phyloP scores from a whole-genome alignment of 208 protist genomes.

The Crithidia acanthocephali region DNA sequence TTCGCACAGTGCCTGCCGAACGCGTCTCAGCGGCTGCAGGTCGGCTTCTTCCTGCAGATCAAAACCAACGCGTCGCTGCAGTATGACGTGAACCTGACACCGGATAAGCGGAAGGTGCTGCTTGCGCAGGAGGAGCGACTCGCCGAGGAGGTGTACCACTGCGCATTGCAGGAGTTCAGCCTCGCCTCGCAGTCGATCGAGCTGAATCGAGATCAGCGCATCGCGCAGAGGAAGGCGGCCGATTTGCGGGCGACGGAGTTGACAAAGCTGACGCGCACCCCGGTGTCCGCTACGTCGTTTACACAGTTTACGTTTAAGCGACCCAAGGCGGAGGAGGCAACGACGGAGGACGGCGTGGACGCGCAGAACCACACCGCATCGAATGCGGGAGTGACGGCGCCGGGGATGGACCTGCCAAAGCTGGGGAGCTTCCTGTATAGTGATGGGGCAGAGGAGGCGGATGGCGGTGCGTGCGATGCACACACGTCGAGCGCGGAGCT shows the following conservation, averaged over 20 bases:
- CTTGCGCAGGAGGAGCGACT: conserved; percentile 51
- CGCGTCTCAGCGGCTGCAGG: conserved; percentile 64
- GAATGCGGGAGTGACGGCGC: neutral
- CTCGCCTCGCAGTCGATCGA: conserved; percentile 37
- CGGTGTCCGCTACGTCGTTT: conserved; percentile 74
- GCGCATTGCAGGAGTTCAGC: conserved; percentile 58
- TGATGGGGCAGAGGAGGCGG: conserved; percentile 4
- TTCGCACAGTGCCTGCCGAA: conserved; percentile 78
- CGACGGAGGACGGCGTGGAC: neutral
- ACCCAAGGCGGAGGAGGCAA: conserved; percentile 1
- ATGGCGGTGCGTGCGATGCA: neutral
- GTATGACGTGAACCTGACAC: conserved; percentile 88
- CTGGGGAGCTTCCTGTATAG: conserved; percentile 51
- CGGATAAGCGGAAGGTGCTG: conserved; percentile 77
- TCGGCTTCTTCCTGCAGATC: conserved; percentile 78
- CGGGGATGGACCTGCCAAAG: conserved; percentile 38
- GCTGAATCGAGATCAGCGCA: conserved; percentile 44
- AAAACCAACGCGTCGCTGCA: conserved; percentile 30
- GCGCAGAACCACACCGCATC: neutral
- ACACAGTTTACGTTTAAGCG: conserved; percentile 65
- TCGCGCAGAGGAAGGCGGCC: conserved; percentile 39
- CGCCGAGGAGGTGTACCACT: conserved; percentile 45
- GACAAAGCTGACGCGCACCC: conserved; percentile 48
- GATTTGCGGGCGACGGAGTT: conserved; percentile 39
- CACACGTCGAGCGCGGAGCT: neutral